Conservation (phyloP, 1,139 yeast species). For the Hanseniaspora uvarum region DNA sequence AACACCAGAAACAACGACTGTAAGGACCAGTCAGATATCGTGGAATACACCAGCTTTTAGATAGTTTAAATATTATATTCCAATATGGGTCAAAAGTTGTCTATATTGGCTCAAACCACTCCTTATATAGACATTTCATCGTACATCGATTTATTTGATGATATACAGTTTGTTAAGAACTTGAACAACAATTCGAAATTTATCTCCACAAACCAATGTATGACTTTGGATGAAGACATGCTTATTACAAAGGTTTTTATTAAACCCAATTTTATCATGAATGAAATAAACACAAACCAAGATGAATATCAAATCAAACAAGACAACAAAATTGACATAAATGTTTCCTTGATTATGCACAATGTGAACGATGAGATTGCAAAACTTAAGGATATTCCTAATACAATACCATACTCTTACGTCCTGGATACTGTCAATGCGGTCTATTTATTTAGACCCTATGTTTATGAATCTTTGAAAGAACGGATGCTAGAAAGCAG, state of each 20-base stretch:
- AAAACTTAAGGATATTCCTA: conserved; percentile 42
- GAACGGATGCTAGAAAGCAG: conserved; percentile 42
- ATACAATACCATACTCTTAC: conserved; percentile 60
- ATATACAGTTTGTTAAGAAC: conserved; percentile 62
- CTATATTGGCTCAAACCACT: conserved; percentile 78
- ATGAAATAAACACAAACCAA: background rate
- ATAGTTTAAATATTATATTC: too few species aligned
- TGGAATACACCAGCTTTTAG: too few species aligned
- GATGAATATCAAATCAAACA: conserved; percentile 32
- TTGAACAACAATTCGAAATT: conserved; percentile 33
- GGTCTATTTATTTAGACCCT: conserved; percentile 78
- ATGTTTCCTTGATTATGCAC: conserved; percentile 20
- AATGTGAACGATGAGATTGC: conserved; percentile 24
- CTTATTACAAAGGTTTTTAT: conserved; percentile 70
- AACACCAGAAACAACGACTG: too few species aligned
- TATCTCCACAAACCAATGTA: conserved; percentile 69
- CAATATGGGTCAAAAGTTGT: conserved; percentile 78
- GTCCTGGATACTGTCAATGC: conserved; percentile 85
- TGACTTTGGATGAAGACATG: conserved; percentile 60
- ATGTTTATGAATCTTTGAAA: conserved; percentile 64
- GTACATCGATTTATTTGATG: conserved; percentile 66
- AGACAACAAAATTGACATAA: conserved; percentile 20
- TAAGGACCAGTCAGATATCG: too few species aligned
- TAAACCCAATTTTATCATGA: conserved; percentile 40
- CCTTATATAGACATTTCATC: conserved; percentile 89